These are phyloP conservation scores for Somion occarium DNA, from an alignment of 1,284 basidiomycete genomes.

Conservation along the genomic window DNA sequence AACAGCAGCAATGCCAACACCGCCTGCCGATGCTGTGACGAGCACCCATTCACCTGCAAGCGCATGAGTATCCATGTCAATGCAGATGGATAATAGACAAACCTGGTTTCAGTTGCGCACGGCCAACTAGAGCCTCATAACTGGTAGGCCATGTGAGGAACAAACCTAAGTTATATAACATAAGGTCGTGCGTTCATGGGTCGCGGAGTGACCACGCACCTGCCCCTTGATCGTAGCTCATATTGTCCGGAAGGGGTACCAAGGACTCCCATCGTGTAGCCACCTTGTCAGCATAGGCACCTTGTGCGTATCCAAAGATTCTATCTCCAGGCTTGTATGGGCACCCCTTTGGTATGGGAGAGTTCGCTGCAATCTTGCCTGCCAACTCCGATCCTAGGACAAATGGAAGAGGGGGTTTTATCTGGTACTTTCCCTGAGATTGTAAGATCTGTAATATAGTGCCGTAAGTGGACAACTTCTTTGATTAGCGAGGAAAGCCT, in stretches of 20 bases:
- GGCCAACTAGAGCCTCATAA: slow-evolving; percentile 85
- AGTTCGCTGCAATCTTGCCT: slow-evolving; percentile 68
- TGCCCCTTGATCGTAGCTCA: slow-evolving; percentile 67
- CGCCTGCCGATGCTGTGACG: slow-evolving; percentile 86
- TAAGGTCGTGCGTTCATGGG: not conserved
- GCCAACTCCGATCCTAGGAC: slow-evolving; percentile 84
- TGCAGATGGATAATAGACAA: slow-evolving; percentile 6
- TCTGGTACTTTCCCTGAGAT: slow-evolving; percentile 85
- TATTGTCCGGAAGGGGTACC: slow-evolving; percentile 56
- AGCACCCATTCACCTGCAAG: slow-evolving; percentile 79
- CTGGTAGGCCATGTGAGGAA: slow-evolving; percentile 88
- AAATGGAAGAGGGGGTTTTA: slow-evolving; percentile 81
- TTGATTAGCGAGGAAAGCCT: no score
- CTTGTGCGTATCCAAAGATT: slow-evolving; percentile 86
- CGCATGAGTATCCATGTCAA: slow-evolving; percentile 1
- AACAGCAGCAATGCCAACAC: slow-evolving; percentile 88
- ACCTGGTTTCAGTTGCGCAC: slow-evolving; percentile 76
- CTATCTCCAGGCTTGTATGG: slow-evolving; percentile 79
- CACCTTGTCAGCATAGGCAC: slow-evolving; percentile 74
- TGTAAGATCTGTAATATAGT: slow-evolving; percentile 82
- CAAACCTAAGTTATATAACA: slow-evolving; percentile 39
- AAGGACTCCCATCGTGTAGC: slow-evolving; percentile 46
- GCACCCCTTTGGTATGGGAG: slow-evolving; percentile 82
- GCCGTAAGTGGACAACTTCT: no score
- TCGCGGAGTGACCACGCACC: no score